phyloP scores from a whole-genome alignment of 2,329 filamentous ascomycete genomes.

The Fusarium compactum region DNA sequence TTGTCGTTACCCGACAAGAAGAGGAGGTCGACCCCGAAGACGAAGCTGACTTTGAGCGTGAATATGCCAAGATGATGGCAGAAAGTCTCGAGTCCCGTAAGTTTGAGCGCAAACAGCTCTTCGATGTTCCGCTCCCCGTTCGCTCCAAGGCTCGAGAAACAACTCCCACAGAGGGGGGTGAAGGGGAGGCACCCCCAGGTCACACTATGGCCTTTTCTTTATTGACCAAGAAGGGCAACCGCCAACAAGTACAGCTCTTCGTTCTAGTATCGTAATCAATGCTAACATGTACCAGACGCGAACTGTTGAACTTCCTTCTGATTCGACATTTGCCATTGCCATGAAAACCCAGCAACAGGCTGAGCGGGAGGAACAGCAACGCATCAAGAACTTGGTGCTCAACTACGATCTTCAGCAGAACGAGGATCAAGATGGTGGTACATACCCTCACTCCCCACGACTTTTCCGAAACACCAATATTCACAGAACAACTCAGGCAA shows the following conservation, averaged over 20 bases:
- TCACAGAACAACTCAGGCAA: constrained; percentile 62
- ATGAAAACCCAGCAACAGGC: constrained; percentile 97
- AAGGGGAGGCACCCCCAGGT: constrained; percentile 40
- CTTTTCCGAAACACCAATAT: constrained; percentile 56
- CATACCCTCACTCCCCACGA: constrained; percentile 31
- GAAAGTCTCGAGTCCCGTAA: constrained; percentile 96
- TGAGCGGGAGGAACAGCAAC: constrained; percentile 94
- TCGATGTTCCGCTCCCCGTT: constrained; percentile 98
- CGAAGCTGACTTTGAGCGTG: constrained; percentile 96
- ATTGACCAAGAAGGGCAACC: constrained; percentile 94
- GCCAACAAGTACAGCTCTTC: constrained; percentile 79
- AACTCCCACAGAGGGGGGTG: constrained; percentile 45
- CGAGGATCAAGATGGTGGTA: constrained; percentile 81
- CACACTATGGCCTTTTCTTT: constrained; percentile 95
- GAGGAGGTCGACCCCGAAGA: constrained; percentile 92
- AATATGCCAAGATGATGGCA: constrained; percentile 98
- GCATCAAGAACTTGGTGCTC: constrained; percentile 96
- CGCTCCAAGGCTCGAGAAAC: constrained; percentile 75
- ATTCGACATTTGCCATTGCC: constrained; percentile 94
- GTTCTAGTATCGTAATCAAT: neutral
- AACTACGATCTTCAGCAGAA: constrained; percentile 94
- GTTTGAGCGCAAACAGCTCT: constrained; percentile 92
- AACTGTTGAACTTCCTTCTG: constrained; percentile 87
- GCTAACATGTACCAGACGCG: constrained; percentile 72
- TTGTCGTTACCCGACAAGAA: constrained; percentile 90